Evolutionary conservation across 768 basidiomycete species (phyloP).

Genomic region (Lyophyllum decastes): DNA sequence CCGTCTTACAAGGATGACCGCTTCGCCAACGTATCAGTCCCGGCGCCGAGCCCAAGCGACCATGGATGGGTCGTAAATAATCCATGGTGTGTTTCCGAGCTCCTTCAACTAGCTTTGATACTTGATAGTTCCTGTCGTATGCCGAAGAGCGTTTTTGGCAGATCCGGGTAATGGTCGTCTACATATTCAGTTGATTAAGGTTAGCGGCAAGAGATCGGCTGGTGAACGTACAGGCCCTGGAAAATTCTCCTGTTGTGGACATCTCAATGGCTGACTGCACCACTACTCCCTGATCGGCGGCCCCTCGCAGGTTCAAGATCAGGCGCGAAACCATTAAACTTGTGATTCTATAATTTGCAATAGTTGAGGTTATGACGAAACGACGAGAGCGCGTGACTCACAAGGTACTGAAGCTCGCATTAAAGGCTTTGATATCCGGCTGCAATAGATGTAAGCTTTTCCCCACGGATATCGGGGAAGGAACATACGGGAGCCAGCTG

Average conservation of each 20-base stretch:
- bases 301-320: slow-evolving; percentile 33
- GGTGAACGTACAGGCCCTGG: not conserved
- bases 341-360: slow-evolving; percentile 29
- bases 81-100: too few relatives aligned
- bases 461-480: not conserved
- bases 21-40: too few relatives aligned
- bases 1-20: too few relatives aligned
- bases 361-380: not conserved
- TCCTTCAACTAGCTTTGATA: not conserved
- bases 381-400: slow-evolving; percentile 9
- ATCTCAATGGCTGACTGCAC: not conserved
- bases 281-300: not conserved
- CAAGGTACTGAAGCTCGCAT: slow-evolving; percentile 40
- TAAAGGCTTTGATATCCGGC: slow-evolving; percentile 37
- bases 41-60: too few relatives aligned
- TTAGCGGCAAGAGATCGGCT: too few relatives aligned
- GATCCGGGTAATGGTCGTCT: not conserved
- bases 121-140: slow-evolving; percentile 3
- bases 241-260: not conserved
- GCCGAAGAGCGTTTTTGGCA: slow-evolving; percentile 1
- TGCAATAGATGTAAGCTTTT: slow-evolving; percentile 3
- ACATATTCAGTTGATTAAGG: not conserved
- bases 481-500: slow-evolving; percentile 28
- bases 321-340: slow-evolving; percentile 38
- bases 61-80: too few relatives aligned